phyloP scores from a whole-genome alignment of 106 monocot genomes.

The Dactylorhiza incarnata region DNA sequence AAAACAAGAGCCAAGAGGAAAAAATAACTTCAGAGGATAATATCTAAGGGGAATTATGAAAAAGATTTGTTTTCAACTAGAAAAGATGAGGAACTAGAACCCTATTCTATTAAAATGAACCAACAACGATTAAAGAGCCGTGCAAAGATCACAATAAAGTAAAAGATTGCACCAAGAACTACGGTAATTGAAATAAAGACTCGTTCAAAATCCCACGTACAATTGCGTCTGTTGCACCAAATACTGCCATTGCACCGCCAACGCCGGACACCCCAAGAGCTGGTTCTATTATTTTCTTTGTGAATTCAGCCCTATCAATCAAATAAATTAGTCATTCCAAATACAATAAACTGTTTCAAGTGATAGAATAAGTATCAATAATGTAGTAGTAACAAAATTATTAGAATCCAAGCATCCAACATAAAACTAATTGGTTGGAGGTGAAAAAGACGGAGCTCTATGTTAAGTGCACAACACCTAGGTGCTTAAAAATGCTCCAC shows the following conservation, averaged over 20 bases:
- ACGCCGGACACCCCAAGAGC: constrained; percentile 87
- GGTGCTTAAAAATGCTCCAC: too few relatives aligned
- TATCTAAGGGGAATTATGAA: background rate
- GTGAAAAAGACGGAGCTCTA: too few relatives aligned
- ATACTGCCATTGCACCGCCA: constrained; percentile 92
- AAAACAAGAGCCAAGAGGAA: background rate
- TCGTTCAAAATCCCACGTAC: constrained; percentile 29
- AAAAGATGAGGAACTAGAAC: background rate
- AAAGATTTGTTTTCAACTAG: background rate
- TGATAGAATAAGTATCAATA: too few relatives aligned
- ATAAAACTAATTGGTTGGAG: too few relatives aligned
- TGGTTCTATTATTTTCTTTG: constrained; percentile 76
- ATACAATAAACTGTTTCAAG: background rate
- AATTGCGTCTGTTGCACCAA: constrained; percentile 76
- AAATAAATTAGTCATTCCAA: background rate
- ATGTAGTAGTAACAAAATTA: background rate
- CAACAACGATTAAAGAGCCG: background rate
- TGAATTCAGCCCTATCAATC: constrained; percentile 76
- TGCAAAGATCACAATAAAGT: background rate
- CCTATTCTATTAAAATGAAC: background rate
- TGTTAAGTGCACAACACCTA: too few relatives aligned
- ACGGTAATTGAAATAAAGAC: background rate
- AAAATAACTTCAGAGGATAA: background rate
- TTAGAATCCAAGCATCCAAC: constrained; percentile 1
- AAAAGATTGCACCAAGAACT: background rate